These are phyloP conservation scores for Picea glauca DNA, from an alignment of 75 land plant genomes.

Conservation along the genomic window DNA sequence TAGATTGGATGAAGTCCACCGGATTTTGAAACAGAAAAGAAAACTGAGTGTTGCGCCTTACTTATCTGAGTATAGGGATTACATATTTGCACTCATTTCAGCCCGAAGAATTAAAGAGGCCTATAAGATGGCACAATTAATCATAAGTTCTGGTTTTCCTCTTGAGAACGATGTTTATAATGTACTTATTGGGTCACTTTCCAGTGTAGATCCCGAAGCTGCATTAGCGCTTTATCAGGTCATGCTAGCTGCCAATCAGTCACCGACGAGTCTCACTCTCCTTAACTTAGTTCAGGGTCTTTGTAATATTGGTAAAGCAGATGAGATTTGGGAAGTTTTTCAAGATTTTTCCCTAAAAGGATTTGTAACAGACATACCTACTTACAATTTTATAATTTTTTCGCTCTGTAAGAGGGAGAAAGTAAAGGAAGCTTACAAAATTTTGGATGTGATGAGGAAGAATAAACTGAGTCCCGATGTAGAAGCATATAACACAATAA, in stretches of 20 bases:
- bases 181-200: constrained; percentile 43
- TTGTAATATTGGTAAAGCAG: constrained; percentile 32
- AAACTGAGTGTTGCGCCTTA: constrained; percentile 67
- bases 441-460: constrained; percentile 55
- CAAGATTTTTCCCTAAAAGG: constrained; percentile 16
- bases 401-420: constrained; percentile 47
- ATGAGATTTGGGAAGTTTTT: constrained; percentile 42
- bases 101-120: constrained; percentile 42
- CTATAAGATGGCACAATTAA: constrained; percentile 49
- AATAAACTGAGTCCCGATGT: constrained; percentile 46
- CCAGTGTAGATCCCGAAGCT: constrained; percentile 30
- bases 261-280: constrained; percentile 30
- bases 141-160: constrained; percentile 46
- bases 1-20: constrained; percentile 25
- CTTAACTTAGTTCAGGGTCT: constrained; percentile 42
- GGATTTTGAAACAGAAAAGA: constrained; percentile 59
- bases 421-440: constrained; percentile 52
- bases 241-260: constrained; percentile 39
- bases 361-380: constrained; percentile 23
- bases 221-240: constrained; percentile 39
- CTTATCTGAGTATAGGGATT: constrained; percentile 45
- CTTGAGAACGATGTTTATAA: constrained; percentile 51
- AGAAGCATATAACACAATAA: constrained; percentile 41
- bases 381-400: constrained; percentile 41
- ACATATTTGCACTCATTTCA: constrained; percentile 29